These are phyloP conservation scores for Amoebophrya sp. DNA, from an alignment of 169 alveolate genomes.

Conservation along the genomic window DNA sequence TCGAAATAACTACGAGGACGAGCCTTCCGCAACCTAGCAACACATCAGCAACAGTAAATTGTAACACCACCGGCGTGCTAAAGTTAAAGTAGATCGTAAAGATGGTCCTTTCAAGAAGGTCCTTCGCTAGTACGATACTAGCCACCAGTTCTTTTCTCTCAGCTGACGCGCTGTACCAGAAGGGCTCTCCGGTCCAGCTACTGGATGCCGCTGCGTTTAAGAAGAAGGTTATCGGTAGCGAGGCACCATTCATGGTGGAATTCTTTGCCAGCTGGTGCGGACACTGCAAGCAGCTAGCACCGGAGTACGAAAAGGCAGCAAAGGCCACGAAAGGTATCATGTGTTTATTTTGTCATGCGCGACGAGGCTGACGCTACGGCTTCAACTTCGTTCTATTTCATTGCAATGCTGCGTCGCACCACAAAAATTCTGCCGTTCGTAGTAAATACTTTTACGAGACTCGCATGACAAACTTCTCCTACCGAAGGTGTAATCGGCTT, in stretches of 20 bases:
- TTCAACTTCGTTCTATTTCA: background rate
- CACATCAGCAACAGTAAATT: background rate
- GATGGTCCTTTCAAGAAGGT: background rate
- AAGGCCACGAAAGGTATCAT: background rate
- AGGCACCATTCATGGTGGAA: conserved; percentile 58
- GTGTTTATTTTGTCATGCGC: too few relatives aligned
- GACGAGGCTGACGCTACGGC: too few relatives aligned
- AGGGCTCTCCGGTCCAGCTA: conserved; percentile 8
- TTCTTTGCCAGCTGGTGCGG: conserved; percentile 77
- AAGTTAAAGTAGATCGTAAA: background rate
- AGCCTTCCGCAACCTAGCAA: background rate
- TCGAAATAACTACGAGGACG: too few relatives aligned
- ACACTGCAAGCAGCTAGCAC: conserved; percentile 51
- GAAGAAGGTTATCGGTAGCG: background rate
- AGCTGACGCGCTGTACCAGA: background rate
- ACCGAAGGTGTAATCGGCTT: conserved; percentile 48
- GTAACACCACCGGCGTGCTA: background rate
- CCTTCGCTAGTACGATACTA: background rate
- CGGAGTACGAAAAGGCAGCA: conserved; percentile 48
- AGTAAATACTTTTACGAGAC: too few relatives aligned
- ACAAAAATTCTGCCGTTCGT: too few relatives aligned
- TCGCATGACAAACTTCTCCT: conserved; percentile 41
- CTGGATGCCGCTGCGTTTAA: background rate
- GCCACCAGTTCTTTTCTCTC: background rate
- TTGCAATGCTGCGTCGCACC: too few relatives aligned